Evolutionary conservation across 495 filamentous ascomycete genomes (phyloP), one percentile per base, ranked within the genome.

Genomic region (Physcia stellaris): DNA sequence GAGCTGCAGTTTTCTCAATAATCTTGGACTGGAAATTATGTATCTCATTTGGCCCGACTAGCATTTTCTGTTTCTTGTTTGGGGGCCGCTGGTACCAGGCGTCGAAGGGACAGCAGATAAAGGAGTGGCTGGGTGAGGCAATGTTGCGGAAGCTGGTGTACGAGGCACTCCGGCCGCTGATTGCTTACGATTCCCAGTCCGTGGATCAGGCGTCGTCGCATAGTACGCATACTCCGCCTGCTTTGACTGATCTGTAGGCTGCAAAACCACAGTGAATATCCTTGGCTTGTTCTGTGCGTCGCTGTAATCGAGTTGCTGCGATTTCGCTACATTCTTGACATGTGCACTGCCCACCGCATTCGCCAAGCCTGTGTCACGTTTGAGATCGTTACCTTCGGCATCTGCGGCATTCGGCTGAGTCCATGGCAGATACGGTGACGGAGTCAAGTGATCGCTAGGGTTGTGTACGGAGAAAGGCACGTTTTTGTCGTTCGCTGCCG

Each of bases 391-490:
- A n/a, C 58, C 43, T 4, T 48, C 29, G 3, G 41, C 47, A 36
- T 67, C 64, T 9, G 59, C 29, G 22, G 51, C 54, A 31, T 55
- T 44, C 4, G 35, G 24, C 28, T 61, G 76, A 2, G 83, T 81
- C 49, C 77, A 94, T 0, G 86, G 83, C 10, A 78, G 82, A 53
- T 77, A 85, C 2, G 87, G 68, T 1, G 88, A 95, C 0, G 86
- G 90, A 1, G 86, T 94, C 10, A 96, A 63, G 53, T 83, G 81
- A 36, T 77, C 69, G 46, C 81, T 94, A 53, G 85, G 80, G 52
- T 93, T 93, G 53, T 99, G 86, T 23, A 99, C 75, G 3, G 85
- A 94, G 43, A 82, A 88, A 4, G 80, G 80, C 0, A 68, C 65
- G 24, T 79, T 79, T 39, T 61, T 75, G 31, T 75, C 70, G 35